Conservation (phyloP, 352 stramenopile species). For the Pythium rhizo-oryzae region DNA sequence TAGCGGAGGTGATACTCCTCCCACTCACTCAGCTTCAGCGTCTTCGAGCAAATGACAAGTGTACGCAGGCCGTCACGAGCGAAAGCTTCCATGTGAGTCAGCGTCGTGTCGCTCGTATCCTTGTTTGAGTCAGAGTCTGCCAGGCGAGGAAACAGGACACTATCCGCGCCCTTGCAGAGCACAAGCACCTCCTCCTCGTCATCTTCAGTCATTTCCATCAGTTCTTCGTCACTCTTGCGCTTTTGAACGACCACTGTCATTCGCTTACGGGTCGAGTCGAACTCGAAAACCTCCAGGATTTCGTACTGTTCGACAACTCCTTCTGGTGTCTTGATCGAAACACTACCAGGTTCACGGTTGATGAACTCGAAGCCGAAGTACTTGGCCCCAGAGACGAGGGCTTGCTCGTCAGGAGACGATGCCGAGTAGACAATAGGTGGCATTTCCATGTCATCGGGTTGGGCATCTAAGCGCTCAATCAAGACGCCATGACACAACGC, state of each 20-base stretch:
- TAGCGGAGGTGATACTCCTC: constrained; percentile 71
- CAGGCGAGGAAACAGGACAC: constrained; percentile 84
- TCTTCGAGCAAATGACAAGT: constrained; percentile 80
- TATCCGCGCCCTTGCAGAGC: constrained; percentile 84
- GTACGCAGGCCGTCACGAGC: constrained; percentile 88
- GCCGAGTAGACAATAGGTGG: constrained; percentile 81
- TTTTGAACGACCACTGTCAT: constrained; percentile 88
- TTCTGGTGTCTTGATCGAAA: constrained; percentile 68
- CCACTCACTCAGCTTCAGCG: constrained; percentile 58
- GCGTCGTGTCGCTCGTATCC: constrained; percentile 44
- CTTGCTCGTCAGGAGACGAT: constrained; percentile 88
- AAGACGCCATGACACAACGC: constrained; percentile 96
- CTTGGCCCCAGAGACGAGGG: constrained; percentile 84
- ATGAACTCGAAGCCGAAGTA: constrained; percentile 87
- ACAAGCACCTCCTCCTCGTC: constrained; percentile 78
- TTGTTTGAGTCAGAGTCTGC: constrained; percentile 43
- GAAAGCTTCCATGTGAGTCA: constrained; percentile 81
- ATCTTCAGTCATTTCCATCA: constrained; percentile 66
- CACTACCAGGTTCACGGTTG: constrained; percentile 64
- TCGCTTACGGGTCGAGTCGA: constrained; percentile 89
- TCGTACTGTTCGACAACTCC: constrained; percentile 74
- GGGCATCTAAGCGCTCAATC: constrained; percentile 90
- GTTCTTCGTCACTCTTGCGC: constrained; percentile 66
- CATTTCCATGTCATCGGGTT: constrained; percentile 47
- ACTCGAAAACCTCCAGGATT: constrained; percentile 94